Base-by-base conservation (phyloP, 2,329 filamentous ascomycete species). In the Penicillium sp. region DNA sequence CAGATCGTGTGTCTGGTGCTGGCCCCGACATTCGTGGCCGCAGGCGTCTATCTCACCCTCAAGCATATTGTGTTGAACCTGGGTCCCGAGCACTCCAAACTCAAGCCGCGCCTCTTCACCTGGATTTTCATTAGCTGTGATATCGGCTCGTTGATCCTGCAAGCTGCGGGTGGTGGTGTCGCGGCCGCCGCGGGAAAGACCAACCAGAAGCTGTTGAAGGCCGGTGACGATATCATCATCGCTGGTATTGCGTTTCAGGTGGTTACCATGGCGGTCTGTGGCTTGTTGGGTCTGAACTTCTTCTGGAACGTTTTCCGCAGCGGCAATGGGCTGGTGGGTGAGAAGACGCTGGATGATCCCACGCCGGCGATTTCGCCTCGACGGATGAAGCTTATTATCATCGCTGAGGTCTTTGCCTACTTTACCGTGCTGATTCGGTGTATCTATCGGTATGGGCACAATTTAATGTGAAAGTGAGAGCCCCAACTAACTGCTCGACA, bases 91-190 rank as follows among this genome's bases (percentile, higher is more conserved):
- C 73, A 80, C 60, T 82, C 81, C 22, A 75, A 77, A 27, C 73
- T 84, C 54, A 77, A 75, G 41, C 79, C 82, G 6, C 71, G 74
- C 6, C 75, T 79, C 54, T 87, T 86, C 69, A 85, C 85, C 11
- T 81, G 81, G 70, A 80, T 87, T 60, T 88, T 88, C 73, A 83
- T 87, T 62, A 68, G 75, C n/a, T 85, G 82, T 66, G 86, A 88
- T 63, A 63, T 87, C 43, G 65, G 84, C 54, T 83, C 81, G n/a
- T 79, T 88, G n/a, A 62, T 84, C 13, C 72, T 87, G 4, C 85
- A 88, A 69, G 84, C 83, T 4, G 78, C 78, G 7, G 85, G 85
- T 13, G 85, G 85, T 57, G 85, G 80, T 51, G 75, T 86, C 47
- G 83, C 86, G 1, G 83, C 85, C 0, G 79, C 80, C 0, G 82